Evolutionary conservation across 2,329 filamentous ascomycete species (phyloP).

Genomic region (Aspergillus sp.): DNA sequence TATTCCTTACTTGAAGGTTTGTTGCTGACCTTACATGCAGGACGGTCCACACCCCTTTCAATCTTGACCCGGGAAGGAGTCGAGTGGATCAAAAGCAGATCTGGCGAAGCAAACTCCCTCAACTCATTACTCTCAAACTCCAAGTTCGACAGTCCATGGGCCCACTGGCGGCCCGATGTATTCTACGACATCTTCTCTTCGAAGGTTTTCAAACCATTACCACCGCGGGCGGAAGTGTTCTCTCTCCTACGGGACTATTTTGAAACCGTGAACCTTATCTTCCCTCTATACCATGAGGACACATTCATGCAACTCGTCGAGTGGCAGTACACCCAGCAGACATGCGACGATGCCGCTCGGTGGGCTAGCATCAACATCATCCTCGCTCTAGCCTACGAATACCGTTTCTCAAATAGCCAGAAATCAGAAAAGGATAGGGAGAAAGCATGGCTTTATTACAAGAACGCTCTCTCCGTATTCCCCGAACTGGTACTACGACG

Average conservation of each 20-base stretch:
- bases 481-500: conserved; percentile 89
- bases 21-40: conserved; percentile 43
- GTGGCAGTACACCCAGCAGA: conserved; percentile 85
- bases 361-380: conserved; percentile 94
- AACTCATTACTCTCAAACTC: conserved; percentile 80
- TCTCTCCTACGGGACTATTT: conserved; percentile 89
- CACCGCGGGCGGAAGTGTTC: conserved; percentile 79
- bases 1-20: no score
- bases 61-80: conserved; percentile 96
- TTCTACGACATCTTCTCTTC: conserved; percentile 87
- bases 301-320: conserved; percentile 97
- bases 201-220: conserved; percentile 75
- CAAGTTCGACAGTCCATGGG: conserved; percentile 84
- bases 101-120: conserved; percentile 87
- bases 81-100: conserved; percentile 94
- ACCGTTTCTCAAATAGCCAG: conserved; percentile 87
- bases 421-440: conserved; percentile 85
- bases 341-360: conserved; percentile 90
- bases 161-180: conserved; percentile 92
- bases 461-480: conserved; percentile 91
- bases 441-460: conserved; percentile 88
- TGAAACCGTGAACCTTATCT: conserved; percentile 96
- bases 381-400: conserved; percentile 80
- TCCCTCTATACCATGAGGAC: conserved; percentile 89
- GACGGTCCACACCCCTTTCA: conserved; percentile 89